phyloP scores from a whole-genome alignment of 2,329 filamentous ascomycete species.

The Talaromyces verruculosus region DNA sequence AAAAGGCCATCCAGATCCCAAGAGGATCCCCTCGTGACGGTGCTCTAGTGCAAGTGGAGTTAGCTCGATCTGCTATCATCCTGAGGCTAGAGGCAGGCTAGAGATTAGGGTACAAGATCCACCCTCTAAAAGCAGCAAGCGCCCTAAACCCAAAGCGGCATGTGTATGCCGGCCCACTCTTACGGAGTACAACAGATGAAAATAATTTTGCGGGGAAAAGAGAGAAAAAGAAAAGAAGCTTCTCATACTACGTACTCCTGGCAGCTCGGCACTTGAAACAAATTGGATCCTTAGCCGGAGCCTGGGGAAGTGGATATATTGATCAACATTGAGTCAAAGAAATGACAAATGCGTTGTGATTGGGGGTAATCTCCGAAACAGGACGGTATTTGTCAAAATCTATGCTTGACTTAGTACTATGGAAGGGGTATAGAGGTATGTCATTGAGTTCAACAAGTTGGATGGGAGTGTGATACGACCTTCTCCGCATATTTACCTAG shows the following conservation, averaged over 20 bases:
- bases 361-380: slow-evolving; percentile 21
- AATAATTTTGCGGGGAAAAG: slow-evolving; percentile 16
- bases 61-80: not conserved
- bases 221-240: slow-evolving; percentile 1
- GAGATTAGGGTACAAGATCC: not conserved
- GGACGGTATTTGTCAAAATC: slow-evolving; percentile 12
- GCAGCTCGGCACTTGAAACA: not conserved
- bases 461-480: not conserved
- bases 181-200: not conserved
- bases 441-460: not conserved
- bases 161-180: not conserved
- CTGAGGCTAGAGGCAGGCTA: not conserved
- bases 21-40: not conserved
- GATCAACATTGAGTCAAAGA: not conserved
- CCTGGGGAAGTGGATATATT: not conserved
- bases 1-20: not conserved
- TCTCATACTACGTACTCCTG: not conserved
- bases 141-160: slow-evolving; percentile 10
- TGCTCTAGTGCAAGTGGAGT: not conserved
- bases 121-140: slow-evolving; percentile 12
- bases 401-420: not conserved
- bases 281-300: slow-evolving; percentile 2
- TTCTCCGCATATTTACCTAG: not conserved
- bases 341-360: slow-evolving; percentile 15
- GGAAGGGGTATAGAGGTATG: not conserved